Evolutionary conservation across 768 basidiomycete species (phyloP).

Genomic region (Boletus reticuloceps): DNA sequence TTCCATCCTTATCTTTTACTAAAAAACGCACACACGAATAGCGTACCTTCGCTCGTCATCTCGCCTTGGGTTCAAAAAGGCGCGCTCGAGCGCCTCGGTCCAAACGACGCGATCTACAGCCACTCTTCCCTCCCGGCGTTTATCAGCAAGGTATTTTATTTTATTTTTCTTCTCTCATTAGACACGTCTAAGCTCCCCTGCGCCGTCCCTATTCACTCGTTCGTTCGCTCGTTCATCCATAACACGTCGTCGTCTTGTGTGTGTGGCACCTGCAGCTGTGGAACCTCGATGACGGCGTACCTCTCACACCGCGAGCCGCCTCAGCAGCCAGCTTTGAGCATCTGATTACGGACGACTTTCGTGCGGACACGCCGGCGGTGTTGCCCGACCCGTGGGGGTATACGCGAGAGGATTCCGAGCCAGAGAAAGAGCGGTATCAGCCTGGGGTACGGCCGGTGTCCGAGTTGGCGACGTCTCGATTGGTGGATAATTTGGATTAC

Average conservation of each 20-base stretch:
- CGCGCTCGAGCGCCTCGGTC: slow-evolving; percentile 8
- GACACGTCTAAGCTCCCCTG: background rate
- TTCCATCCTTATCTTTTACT: background rate
- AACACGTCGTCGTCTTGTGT: no score
- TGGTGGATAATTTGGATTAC: background rate
- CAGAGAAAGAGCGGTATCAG: background rate
- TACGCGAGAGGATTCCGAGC: background rate
- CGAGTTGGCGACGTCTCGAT: background rate
- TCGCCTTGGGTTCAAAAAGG: slow-evolving; percentile 27
- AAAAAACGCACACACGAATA: background rate
- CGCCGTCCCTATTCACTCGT: background rate
- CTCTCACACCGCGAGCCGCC: slow-evolving; percentile 21
- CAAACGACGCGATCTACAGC: slow-evolving; percentile 15
- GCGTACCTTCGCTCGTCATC: slow-evolving; percentile 21
- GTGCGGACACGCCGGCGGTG: slow-evolving; percentile 8
- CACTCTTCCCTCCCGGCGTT: slow-evolving; percentile 23
- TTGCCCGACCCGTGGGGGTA: slow-evolving; percentile 25
- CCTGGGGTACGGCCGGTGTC: no score
- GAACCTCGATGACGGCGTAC: slow-evolving; percentile 22
- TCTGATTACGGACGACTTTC: slow-evolving; percentile 21
- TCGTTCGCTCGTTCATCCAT: background rate
- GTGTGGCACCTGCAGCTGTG: slow-evolving; percentile 10
- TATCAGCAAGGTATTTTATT: slow-evolving; percentile 17
- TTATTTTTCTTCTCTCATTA: no score
- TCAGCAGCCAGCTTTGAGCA: slow-evolving; percentile 24